Conservation (phyloP, 805 yeast species). For the Jamesozyma lodderae region DNA sequence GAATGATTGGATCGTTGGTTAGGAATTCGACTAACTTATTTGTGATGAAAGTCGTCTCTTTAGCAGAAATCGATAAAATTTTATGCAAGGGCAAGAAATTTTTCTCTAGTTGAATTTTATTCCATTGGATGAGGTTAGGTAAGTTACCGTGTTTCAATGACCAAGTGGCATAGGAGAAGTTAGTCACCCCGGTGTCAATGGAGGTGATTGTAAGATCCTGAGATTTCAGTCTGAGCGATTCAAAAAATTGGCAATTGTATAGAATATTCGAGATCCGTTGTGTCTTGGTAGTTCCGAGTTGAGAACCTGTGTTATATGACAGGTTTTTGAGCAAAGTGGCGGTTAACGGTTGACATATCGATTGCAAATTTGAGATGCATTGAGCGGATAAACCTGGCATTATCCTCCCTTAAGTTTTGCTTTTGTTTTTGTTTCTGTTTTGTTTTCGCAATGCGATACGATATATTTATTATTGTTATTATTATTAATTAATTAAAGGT, state of each 20-base stretch:
- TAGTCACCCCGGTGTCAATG: constrained; percentile 33
- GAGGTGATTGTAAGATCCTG: constrained; percentile 21
- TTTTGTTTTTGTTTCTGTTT: no score
- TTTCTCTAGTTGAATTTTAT: constrained; percentile 26
- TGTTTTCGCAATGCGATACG: no score
- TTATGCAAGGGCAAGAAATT: constrained; percentile 5
- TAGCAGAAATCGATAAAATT: constrained; percentile 18
- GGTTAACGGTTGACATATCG: no score
- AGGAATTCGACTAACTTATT: background rate
- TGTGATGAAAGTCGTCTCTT: constrained; percentile 16
- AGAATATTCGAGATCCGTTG: constrained; percentile 9
- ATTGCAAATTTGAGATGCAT: no score
- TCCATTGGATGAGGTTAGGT: constrained; percentile 26
- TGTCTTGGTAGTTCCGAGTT: constrained; percentile 15
- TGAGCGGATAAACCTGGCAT: no score
- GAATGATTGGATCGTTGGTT: background rate
- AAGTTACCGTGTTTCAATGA: constrained; percentile 16
- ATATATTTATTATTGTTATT: no score
- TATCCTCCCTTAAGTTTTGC: no score
- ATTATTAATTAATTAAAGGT: background rate
- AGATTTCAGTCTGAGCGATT: constrained; percentile 6
- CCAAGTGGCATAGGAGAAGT: constrained; percentile 28
- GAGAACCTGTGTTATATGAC: constrained; percentile 18
- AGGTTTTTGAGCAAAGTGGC: constrained; percentile 18
- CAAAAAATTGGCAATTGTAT: constrained; percentile 9